These are phyloP conservation scores for Fusarium palustre DNA, from an alignment of 2,329 filamentous ascomycete species.

Conservation along the genomic window DNA sequence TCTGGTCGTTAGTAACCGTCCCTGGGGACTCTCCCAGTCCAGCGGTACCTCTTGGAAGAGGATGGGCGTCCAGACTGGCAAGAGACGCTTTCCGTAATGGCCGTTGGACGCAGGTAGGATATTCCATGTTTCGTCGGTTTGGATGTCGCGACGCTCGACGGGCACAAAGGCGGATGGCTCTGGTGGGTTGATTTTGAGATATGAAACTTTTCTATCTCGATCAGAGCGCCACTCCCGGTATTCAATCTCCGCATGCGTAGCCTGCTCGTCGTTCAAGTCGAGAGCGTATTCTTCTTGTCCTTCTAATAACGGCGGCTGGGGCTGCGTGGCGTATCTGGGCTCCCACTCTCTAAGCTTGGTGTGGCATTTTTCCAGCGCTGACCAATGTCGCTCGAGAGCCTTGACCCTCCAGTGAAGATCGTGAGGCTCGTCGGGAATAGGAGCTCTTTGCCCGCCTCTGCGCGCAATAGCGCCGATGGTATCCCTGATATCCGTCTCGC, in stretches of 20 bases:
- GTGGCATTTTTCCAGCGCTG: conserved; percentile 31
- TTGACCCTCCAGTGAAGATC: conserved; percentile 13
- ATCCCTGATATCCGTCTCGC: conserved; percentile 24
- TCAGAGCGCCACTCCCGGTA: conserved; percentile 26
- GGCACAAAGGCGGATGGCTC: conserved; percentile 13
- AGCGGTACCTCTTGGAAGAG: conserved; percentile 18
- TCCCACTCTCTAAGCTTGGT: conserved; percentile 32
- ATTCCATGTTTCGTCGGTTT: conserved; percentile 25
- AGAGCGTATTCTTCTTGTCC: neutral
- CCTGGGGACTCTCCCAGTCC: conserved; percentile 9
- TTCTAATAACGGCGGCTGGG: conserved; percentile 2
- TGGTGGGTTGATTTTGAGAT: conserved; percentile 1
- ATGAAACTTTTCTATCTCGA: conserved; percentile 21
- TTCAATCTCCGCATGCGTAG: conserved; percentile 16
- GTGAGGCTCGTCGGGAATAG: conserved; percentile 24
- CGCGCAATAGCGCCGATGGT: conserved; percentile 26
- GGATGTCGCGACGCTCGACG: conserved; percentile 11
- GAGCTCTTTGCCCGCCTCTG: conserved; percentile 8
- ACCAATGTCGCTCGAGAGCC: conserved; percentile 27
- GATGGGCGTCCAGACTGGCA: conserved; percentile 22
- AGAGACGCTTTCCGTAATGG: neutral
- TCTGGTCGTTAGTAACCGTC: neutral
- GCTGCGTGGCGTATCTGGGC: conserved; percentile 14
- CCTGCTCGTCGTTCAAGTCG: conserved; percentile 19
- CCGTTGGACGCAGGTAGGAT: neutral